Base-by-base conservation (phyloP, 1,284 basidiomycete species). In the Cryptococcus neoformans region DNA sequence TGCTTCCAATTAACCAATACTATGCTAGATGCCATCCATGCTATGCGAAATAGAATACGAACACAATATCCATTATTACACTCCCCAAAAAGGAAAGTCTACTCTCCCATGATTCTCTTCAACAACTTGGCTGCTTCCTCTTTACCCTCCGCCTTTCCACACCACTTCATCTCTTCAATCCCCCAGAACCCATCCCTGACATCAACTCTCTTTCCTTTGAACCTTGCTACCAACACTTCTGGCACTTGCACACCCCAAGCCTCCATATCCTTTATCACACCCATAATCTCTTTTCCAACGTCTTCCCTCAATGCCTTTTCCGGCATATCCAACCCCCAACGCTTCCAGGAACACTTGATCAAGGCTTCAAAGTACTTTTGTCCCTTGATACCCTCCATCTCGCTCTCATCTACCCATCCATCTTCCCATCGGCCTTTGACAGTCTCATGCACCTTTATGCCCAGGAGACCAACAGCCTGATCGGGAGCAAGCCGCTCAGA, bases 311-410 rank as follows among this genome's bases (percentile, higher is more conserved):
- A 48, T 28, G 46, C 21, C 9, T 16, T 12, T 10, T 28, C 21
- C 9, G 17, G 14, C 7, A 28, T 34, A 10, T 37, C 42, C 36
- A 65, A 53, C 36, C 53, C 55, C 59, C 62, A 65, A 36, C 59
- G 44, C 10, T 21, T 54, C 41, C 55, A 56, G 48, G 57, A 55
- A 9, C 62, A 64, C 1, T 46, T 38, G 17, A 65, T 60, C 12
- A 65, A 50, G 0, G 59, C 54, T 11, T 62, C 44, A 53, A 66
- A 67, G 53, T 64, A 69, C 3, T 50, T 49, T 34, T 57, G 4
- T 8, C 49, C 49, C 17, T 17, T 14, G 38, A 6, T 17, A 12
- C 49, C 36, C 12, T 41, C n/a, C 38, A 21, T 41, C n/a, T 41
- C 49, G 10, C 6, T 14, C 10, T 21, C 17, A 7, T 16, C 54